Percentiles rank a stretch among this genome's conserved stretches.
Evolutionary conservation across 2,329 filamentous ascomycete genomes (phyloP).

Genomic region (Claviceps sp.): DNA sequence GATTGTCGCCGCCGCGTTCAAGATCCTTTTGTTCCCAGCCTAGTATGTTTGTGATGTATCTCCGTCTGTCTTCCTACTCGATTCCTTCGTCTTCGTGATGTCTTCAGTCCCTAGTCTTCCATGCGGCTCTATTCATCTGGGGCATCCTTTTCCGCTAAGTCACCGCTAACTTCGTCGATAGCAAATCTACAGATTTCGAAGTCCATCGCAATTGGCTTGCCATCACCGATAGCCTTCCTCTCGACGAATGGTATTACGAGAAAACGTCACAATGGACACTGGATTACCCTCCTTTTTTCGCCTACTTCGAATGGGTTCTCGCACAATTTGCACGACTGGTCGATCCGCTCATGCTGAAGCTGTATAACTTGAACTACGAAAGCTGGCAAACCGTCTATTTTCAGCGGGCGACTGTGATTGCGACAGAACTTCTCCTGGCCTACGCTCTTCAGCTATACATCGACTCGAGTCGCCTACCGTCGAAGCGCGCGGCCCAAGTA

Average conservation of each 20-base stretch:
- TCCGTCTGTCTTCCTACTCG: not conserved
- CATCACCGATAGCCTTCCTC: conserved; percentile 77
- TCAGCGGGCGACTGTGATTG: conserved; percentile 76
- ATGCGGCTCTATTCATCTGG: not conserved
- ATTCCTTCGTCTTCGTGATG: not conserved
- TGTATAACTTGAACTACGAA: conserved; percentile 72
- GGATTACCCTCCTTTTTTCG: conserved; percentile 97
- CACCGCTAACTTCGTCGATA: conserved; percentile 23
- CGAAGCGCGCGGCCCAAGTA: conserved; percentile 69
- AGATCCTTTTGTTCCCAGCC: conserved; percentile 82
- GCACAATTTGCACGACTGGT: conserved; percentile 65
- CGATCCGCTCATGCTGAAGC: conserved; percentile 69
- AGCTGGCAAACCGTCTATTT: conserved; percentile 94
- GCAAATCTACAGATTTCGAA: conserved; percentile 98
- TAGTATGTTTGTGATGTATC: conserved; percentile 52
- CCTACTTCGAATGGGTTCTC: conserved; percentile 88
- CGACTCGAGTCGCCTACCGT: conserved; percentile 49
- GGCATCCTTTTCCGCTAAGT: not conserved
- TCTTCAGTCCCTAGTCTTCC: not conserved
- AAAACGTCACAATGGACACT: conserved; percentile 98
- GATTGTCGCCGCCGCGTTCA: conserved; percentile 73
- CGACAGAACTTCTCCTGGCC: conserved; percentile 70
- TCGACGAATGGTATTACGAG: conserved; percentile 91
- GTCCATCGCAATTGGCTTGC: conserved; percentile 98
- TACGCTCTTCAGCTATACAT: conserved; percentile 75